phyloP scores from a whole-genome alignment of 2,329 filamentous ascomycete species.

The Stachybotrys echinatus region DNA sequence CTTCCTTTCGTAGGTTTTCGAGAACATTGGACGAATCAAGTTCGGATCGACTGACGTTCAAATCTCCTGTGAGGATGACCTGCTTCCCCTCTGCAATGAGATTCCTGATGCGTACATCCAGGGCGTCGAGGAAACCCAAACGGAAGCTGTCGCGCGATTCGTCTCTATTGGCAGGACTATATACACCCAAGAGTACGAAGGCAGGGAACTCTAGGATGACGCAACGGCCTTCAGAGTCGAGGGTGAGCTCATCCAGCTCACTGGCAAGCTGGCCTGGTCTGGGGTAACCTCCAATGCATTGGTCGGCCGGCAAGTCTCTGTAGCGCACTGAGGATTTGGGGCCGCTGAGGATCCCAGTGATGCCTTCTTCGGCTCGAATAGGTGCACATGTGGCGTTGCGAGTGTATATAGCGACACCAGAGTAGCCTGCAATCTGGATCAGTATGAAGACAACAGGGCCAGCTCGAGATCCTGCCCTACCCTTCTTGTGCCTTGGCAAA shows the following conservation, averaged over 20 bases:
- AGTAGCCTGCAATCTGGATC: slow-evolving; percentile 63
- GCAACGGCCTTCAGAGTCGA: slow-evolving; percentile 90
- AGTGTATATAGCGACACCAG: slow-evolving; percentile 92
- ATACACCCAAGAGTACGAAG: slow-evolving; percentile 89
- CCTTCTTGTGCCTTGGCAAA: slow-evolving; percentile 89
- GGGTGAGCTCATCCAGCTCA: slow-evolving; percentile 59
- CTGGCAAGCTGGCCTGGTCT: slow-evolving; percentile 59
- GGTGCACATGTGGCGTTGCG: slow-evolving; percentile 81
- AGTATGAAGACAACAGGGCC: not conserved
- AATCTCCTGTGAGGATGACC: slow-evolving; percentile 79
- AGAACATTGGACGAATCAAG: slow-evolving; percentile 72
- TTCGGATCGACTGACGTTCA: slow-evolving; percentile 70
- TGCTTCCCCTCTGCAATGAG: slow-evolving; percentile 74
- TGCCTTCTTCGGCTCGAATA: slow-evolving; percentile 88
- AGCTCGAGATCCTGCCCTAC: slow-evolving; percentile 32
- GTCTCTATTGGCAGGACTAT: slow-evolving; percentile 85
- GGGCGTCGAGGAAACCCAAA: slow-evolving; percentile 68
- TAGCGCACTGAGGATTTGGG: slow-evolving; percentile 68
- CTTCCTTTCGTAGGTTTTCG: slow-evolving; percentile 67
- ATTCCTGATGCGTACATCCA: slow-evolving; percentile 83
- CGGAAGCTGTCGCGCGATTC: slow-evolving; percentile 80
- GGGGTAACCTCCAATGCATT: slow-evolving; percentile 88
- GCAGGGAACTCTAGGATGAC: slow-evolving; percentile 89
- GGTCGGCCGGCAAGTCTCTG: slow-evolving; percentile 64
- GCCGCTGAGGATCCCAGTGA: slow-evolving; percentile 73